Evolutionary conservation across 1,139 yeast genomes (phyloP), one percentile per base, ranked within the genome.

Genomic region (Saccharomyces hybrid): DNA sequence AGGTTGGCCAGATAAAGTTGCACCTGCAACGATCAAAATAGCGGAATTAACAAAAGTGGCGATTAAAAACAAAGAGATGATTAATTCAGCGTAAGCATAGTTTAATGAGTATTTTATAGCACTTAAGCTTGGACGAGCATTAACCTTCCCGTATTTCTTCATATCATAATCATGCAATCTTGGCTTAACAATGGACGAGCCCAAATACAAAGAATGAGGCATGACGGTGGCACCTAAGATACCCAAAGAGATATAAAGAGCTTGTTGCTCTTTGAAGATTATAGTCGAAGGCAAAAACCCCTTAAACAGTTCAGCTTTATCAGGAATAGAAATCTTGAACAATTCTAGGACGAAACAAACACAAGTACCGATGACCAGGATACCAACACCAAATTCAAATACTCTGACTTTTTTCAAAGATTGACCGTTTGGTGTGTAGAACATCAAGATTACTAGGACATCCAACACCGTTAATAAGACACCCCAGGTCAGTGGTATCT

Each of bases 171-270:
- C 97, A 60, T 83, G 78, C 58, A 93, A 75, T 58, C 99, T 79
- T 2, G 97, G 86, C 69, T 91, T 97, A 8, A 93, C 98, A 55
- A 93, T 78, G 1, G 97, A 96, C 0, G 96, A 87, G 0, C 99
- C 99, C 55, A 93, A 75, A 67, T 88, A 93, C 49, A 93, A 75
- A 1, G 96, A 86, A 70, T 93, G 99, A 2, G 99, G 99, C 99
- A 93, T 93, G 31, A 93, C 96, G 1, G 98, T 95, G 29, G 98
- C 97, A 21, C 99, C 99, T 54, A 93, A 75, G 54, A 93, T 87
- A 24, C 97, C 98, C 62, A 95, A 83, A 52, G 96, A 83, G 47
- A 89, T 75, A 67, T 88, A 93, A 48, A 91, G 75, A 0, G 97
- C 98, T 42, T 88, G 84, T 56, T 84, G 82, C 54, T 88, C 88